Evolutionary conservation across 2,329 filamentous ascomycete species (phyloP), one percentile per base, ranked within the genome.

Genomic region (Colletotrichum abscissum): DNA sequence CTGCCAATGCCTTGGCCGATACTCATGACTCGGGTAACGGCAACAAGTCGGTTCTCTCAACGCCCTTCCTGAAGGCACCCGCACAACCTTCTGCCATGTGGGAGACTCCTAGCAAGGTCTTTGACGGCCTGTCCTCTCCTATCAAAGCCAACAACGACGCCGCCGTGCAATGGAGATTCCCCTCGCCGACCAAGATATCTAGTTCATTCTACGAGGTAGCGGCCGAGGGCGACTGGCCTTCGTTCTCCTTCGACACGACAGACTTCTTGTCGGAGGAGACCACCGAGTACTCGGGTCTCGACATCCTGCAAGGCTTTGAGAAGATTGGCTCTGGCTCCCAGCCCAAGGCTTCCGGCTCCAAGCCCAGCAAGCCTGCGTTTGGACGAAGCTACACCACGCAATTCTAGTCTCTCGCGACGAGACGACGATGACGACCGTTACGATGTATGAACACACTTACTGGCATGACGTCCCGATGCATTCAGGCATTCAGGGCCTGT

Each of bases 231-330:
- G 85, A 83, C 64, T 86, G 83, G 81, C 78, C 80, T 14, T 75
- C 78, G 7, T 75, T 84, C 24, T 77, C 79, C 46, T 78, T 83
- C 33, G 82, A 84, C 63, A 87, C 89, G 8, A 76, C 86, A 0
- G 88, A 91, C 46, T 86, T 92, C 54, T 84, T 91, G 64, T 85
- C 87, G 69, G 91, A 92, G 73, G 90, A 91, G 54, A 84, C 85
- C 3, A 86, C 89, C 71, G 90, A 92, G 56, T 86, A 86, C 72
- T 83, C 88, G 16, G 90, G 88, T 1, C 87, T 95, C 63, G 93
- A 95, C 77, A 92, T 95, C 76, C 88, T 93, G 58, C 91, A 94
- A 78, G 92, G 92, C 11, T 95, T 95, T 78, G 90, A 92, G 79
- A 93, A 92, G 84, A 95, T 95, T 79, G 93, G 93, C 59, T 84